Conservation (phyloP, 768 basidiomycete species). For the Mycena kentingensis region DNA sequence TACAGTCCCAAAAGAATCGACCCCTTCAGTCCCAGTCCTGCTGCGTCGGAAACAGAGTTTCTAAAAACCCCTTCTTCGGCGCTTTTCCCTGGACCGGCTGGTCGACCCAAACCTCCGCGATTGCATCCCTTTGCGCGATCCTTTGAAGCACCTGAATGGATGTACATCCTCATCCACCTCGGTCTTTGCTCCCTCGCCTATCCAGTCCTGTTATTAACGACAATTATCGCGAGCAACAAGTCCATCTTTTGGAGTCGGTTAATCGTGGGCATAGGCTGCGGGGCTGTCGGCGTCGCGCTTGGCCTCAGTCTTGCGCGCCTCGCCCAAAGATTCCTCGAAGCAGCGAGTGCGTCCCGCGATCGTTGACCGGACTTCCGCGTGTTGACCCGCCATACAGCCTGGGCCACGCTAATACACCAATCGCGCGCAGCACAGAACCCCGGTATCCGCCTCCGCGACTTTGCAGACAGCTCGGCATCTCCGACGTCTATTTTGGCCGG, state of each 20-base stretch:
- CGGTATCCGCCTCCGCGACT: conserved; percentile 39
- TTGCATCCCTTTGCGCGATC: conserved; percentile 32
- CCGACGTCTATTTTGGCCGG: conserved; percentile 33
- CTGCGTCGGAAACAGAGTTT: conserved; percentile 7
- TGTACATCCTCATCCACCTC: conserved; percentile 31
- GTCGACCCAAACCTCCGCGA: conserved; percentile 17
- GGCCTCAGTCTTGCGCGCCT: conserved; percentile 34
- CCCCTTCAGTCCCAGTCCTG: not conserved
- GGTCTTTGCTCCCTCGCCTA: conserved; percentile 36
- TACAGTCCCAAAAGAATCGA: not conserved
- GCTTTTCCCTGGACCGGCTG: conserved; percentile 14
- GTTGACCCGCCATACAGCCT: conserved; percentile 30
- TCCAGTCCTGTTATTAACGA: conserved; percentile 35
- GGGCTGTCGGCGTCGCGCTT: conserved; percentile 34
- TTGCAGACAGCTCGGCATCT: conserved; percentile 35
- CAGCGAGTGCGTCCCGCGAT: conserved; percentile 35
- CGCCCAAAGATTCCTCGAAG: conserved; percentile 36
- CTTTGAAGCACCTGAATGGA: conserved; percentile 40
- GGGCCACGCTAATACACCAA: conserved; percentile 48
- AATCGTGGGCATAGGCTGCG: conserved; percentile 38
- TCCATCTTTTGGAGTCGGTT: conserved; percentile 44
- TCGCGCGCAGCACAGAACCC: conserved; percentile 32
- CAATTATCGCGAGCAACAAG: conserved; percentile 30
- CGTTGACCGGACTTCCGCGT: not conserved
- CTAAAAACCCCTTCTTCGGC: conserved; percentile 17